Percentiles rank a stretch among this genome's conserved stretches.
Conservation (phyloP, 768 basidiomycete species). For the Lentinula boryana region DNA sequence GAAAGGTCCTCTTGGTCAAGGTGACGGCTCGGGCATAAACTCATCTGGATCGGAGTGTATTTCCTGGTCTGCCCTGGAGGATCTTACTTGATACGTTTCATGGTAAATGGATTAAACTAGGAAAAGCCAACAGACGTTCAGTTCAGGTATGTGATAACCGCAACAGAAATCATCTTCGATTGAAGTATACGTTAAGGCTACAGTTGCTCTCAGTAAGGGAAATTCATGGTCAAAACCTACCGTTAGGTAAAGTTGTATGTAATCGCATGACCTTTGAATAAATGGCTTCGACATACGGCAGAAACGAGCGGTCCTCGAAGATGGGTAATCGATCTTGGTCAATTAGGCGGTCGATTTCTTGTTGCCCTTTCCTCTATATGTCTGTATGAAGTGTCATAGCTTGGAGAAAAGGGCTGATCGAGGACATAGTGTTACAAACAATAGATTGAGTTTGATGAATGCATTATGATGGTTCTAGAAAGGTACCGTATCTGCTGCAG, state of each 20-base stretch:
- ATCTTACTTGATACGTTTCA: too few species aligned
- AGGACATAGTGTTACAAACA: neutral
- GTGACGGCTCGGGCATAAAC: slow-evolving; percentile 10
- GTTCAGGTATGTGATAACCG: slow-evolving; percentile 12
- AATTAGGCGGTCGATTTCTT: slow-evolving; percentile 1
- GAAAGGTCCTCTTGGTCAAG: neutral
- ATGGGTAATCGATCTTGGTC: neutral
- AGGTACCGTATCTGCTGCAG: neutral
- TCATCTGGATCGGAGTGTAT: slow-evolving; percentile 11
- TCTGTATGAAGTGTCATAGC: slow-evolving; percentile 5
- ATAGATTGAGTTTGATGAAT: neutral
- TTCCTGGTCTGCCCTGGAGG: neutral
- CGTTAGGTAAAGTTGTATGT: neutral
- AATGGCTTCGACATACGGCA: slow-evolving; percentile 2
- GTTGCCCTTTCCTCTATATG: neutral
- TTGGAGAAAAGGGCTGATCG: slow-evolving; percentile 9
- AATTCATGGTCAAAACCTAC: neutral
- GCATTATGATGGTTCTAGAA: neutral
- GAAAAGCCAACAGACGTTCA: too few species aligned
- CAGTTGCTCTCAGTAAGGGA: neutral
- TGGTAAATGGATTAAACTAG: too few species aligned
- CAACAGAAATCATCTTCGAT: slow-evolving; percentile 15
- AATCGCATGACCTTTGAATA: neutral
- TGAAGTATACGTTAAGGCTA: slow-evolving; percentile 9
- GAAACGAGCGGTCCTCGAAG: neutral